phyloP scores from a whole-genome alignment of 768 basidiomycete genomes.

The Trametes meyenii region DNA sequence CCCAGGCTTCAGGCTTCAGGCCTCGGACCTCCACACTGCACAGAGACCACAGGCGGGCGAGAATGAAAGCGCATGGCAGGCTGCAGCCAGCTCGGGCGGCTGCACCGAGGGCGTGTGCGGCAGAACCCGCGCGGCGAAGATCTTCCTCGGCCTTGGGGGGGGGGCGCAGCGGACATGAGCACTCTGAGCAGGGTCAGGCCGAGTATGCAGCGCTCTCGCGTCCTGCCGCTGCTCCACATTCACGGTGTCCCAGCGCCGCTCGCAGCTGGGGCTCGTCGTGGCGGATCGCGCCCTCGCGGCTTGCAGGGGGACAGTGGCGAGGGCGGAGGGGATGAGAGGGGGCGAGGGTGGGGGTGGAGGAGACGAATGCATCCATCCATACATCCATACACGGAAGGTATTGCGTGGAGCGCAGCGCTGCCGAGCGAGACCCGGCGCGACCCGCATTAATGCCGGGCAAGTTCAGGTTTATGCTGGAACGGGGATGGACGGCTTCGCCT shows the following conservation, averaged over 20 bases:
- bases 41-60: neutral
- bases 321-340: neutral
- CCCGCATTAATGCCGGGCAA: constrained; percentile 4
- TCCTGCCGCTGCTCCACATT: constrained; percentile 4
- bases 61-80: neutral
- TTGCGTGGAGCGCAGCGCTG: neutral
- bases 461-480: neutral
- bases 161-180: constrained; percentile 4
- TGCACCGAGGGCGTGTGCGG: neutral
- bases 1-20: neutral
- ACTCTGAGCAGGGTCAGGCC: neutral
- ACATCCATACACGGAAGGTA: neutral
- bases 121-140: neutral
- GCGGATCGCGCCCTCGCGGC: neutral
- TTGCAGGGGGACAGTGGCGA: neutral
- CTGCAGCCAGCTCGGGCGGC: neutral
- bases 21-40: no score
- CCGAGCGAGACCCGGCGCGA: neutral
- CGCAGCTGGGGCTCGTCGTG: neutral
- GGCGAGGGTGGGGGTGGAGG: neutral
- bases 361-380: no score
- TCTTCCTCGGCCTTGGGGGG: constrained; percentile 3
- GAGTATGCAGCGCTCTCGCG: neutral
- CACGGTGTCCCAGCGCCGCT: constrained; percentile 4
- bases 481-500: neutral